phyloP scores from a whole-genome alignment of 768 basidiomycete genomes.

The Mycena capillaripes region DNA sequence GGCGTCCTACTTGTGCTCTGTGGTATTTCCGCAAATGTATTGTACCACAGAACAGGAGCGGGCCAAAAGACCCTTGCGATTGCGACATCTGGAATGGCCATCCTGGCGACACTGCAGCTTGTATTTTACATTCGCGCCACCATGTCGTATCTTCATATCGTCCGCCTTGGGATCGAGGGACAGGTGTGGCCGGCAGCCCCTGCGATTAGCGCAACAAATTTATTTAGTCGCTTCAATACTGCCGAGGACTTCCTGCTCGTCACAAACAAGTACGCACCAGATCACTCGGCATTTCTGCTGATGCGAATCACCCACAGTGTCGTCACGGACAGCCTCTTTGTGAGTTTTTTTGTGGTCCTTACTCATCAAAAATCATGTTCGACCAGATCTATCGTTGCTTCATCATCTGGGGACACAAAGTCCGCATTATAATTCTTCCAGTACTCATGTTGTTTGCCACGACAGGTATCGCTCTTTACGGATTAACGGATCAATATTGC shows the following conservation, averaged over 20 bases:
- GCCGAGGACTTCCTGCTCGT: conserved; percentile 1
- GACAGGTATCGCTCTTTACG: background rate
- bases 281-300: background rate
- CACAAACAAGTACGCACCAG: conserved; percentile 8
- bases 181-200: background rate
- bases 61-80: background rate
- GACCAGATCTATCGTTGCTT: conserved; percentile 14
- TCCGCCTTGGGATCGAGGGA: conserved; percentile 2
- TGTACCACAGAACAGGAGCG: conserved; percentile 3
- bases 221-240: background rate
- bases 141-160: background rate
- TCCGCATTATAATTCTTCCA: background rate
- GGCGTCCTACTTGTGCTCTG: background rate
- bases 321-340: conserved; percentile 20
- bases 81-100: conserved; percentile 2
- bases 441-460: background rate
- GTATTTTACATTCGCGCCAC: background rate
- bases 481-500: no score
- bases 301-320: background rate
- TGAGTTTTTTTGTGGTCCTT: background rate
- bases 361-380: background rate
- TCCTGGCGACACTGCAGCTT: conserved; percentile 5
- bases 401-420: background rate
- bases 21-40: background rate
- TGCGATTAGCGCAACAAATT: background rate